A percentile compares a stretch with the other conserved stretches of the same genome.
phyloP scores from a whole-genome alignment of 2,329 filamentous ascomycete species.

The Colletotrichum endophyticum region DNA sequence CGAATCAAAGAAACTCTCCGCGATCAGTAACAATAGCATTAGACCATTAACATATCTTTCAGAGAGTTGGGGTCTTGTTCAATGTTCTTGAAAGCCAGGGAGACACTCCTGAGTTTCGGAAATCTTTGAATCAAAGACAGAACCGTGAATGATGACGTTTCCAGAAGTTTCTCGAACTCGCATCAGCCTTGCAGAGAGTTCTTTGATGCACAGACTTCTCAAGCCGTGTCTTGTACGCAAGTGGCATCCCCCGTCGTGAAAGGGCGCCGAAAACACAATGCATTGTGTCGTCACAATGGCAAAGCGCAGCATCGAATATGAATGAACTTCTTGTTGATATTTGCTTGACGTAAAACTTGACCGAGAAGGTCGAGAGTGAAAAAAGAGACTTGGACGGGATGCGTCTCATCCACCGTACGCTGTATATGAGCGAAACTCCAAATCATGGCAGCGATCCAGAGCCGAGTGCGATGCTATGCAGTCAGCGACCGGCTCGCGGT shows the following conservation, averaged over 20 bases:
- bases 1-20: neutral
- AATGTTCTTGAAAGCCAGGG: neutral
- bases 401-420: neutral
- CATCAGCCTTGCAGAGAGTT: neutral
- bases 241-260: neutral
- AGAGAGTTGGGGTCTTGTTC: neutral
- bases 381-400: neutral
- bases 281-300: neutral
- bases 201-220: neutral
- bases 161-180: neutral
- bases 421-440: neutral
- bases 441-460: neutral
- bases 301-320: neutral
- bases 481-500: neutral
- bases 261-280: neutral
- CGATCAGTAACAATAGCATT: neutral
- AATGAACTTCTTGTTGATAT: neutral
- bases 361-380: neutral
- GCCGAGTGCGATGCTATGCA: neutral
- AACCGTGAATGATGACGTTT: neutral
- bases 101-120: neutral
- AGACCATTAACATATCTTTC: neutral
- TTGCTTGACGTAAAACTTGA: neutral
- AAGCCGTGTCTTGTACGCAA: neutral
- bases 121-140: neutral